These are phyloP conservation scores for Aspergillus wentii DNA, from an alignment of 495 filamentous ascomycete species.

Conservation along the genomic window DNA sequence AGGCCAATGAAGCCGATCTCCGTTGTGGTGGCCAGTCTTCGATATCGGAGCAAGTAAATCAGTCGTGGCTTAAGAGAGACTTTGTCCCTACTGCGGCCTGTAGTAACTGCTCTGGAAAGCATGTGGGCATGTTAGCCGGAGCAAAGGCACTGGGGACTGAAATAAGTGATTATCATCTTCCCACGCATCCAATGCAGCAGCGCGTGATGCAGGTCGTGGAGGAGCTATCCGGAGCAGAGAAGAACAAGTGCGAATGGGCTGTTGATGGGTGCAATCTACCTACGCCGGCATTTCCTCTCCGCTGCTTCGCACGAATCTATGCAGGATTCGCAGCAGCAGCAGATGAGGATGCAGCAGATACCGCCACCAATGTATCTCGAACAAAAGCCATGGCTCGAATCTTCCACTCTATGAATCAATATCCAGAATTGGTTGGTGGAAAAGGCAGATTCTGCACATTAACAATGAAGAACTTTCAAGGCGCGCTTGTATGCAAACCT, in stretches of 20 bases:
- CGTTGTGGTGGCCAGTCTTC: slow-evolving; percentile 32
- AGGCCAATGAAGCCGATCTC: slow-evolving; percentile 21
- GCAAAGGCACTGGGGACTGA: slow-evolving; percentile 23
- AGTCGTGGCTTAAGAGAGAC: slow-evolving; percentile 32
- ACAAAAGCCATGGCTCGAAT: slow-evolving; percentile 14
- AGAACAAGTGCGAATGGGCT: slow-evolving; percentile 20
- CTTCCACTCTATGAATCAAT: slow-evolving; percentile 28
- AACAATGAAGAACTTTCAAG: slow-evolving; percentile 25
- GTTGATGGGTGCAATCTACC: slow-evolving; percentile 38
- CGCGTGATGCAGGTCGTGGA: slow-evolving; percentile 22
- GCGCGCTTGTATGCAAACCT: slow-evolving; percentile 27
- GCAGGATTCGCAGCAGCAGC: slow-evolving; percentile 22
- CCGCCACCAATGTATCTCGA: not conserved
- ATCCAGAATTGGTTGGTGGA: slow-evolving; percentile 31
- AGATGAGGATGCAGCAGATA: slow-evolving; percentile 1
- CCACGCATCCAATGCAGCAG: slow-evolving; percentile 23
- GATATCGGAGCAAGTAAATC: slow-evolving; percentile 21
- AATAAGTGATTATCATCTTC: slow-evolving; percentile 23
- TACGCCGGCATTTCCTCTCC: slow-evolving; percentile 25
- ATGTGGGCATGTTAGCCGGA: slow-evolving; percentile 35
- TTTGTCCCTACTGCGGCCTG: slow-evolving; percentile 22
- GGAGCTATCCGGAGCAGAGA: slow-evolving; percentile 17
- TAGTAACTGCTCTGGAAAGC: slow-evolving; percentile 39
- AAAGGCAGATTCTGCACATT: slow-evolving; percentile 32
- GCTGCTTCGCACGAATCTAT: slow-evolving; percentile 20